Conservation (phyloP, 257 asterid species). For the Prunella vulgaris region DNA sequence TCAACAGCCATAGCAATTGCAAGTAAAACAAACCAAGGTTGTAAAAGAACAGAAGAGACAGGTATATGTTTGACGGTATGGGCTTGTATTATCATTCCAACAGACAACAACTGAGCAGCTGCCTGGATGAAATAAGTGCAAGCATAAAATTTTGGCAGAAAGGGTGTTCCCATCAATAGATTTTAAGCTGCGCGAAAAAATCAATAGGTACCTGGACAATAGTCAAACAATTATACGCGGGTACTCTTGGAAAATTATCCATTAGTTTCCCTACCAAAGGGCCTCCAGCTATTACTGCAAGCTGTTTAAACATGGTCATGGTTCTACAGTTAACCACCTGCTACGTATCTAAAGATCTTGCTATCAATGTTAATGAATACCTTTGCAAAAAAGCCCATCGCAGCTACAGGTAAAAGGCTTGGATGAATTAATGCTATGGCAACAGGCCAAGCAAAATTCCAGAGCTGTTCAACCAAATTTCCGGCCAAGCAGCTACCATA, state of each 20-base stretch:
- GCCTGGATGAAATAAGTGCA: slow-evolving; percentile 49
- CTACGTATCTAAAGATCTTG: slow-evolving; percentile 7
- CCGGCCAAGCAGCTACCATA: slow-evolving; percentile 95
- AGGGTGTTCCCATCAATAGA: slow-evolving; percentile 16
- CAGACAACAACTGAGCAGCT: slow-evolving; percentile 88
- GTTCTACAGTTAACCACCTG: slow-evolving; percentile 21
- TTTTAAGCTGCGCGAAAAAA: background rate
- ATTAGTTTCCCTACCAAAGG: slow-evolving; percentile 93
- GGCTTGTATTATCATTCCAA: slow-evolving; percentile 82
- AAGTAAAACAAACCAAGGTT: slow-evolving; percentile 83
- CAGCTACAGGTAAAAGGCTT: slow-evolving; percentile 96
- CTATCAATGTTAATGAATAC: slow-evolving; percentile 32
- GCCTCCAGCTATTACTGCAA: slow-evolving; percentile 92
- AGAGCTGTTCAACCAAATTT: slow-evolving; percentile 92
- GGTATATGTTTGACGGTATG: slow-evolving; percentile 43
- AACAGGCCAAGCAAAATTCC: slow-evolving; percentile 97
- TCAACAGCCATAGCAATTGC: slow-evolving; percentile 78
- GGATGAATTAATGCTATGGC: slow-evolving; percentile 88
- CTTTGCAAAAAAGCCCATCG: slow-evolving; percentile 76
- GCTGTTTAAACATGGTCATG: slow-evolving; percentile 41
- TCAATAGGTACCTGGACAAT: slow-evolving; percentile 57
- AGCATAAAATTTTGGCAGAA: slow-evolving; percentile 7
- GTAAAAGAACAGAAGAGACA: slow-evolving; percentile 56
- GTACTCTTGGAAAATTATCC: slow-evolving; percentile 90
- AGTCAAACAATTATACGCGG: slow-evolving; percentile 74